Percentiles rank a stretch among this genome's conserved stretches.
These are phyloP conservation scores for Vachellia pachyceras DNA, from an alignment of 306 rosid genomes.

Conservation along the genomic window DNA sequence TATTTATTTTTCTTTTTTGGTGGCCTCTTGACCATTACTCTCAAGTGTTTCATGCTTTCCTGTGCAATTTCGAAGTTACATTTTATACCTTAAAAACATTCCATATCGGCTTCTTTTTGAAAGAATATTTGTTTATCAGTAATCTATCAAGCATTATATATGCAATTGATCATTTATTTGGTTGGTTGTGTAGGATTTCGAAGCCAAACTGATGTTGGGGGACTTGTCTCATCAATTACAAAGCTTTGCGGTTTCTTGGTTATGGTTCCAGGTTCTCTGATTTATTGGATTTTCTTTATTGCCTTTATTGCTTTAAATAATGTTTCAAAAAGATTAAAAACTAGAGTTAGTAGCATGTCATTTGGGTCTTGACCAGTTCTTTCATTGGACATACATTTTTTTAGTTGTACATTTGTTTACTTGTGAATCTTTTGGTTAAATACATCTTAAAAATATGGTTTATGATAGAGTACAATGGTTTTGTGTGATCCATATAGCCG, in stretches of 20 bases:
- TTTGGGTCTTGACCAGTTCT: neutral
- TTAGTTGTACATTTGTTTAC: no score
- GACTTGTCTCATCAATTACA: slow-evolving; percentile 69
- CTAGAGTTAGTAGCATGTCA: neutral
- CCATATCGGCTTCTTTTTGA: slow-evolving; percentile 28
- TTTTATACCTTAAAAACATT: slow-evolving; percentile 5
- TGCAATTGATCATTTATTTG: slow-evolving; percentile 37
- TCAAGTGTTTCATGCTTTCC: neutral
- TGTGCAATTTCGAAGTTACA: slow-evolving; percentile 19
- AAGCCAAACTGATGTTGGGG: slow-evolving; percentile 63
- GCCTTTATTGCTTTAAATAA: neutral
- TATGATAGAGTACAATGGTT: no score
- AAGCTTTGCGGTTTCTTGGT: slow-evolving; percentile 84
- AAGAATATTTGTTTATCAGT: slow-evolving; percentile 9
- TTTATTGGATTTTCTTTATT: slow-evolving; percentile 33
- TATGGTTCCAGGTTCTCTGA: slow-evolving; percentile 79
- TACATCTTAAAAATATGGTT: no score
- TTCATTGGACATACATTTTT: neutral
- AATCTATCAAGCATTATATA: slow-evolving; percentile 18
- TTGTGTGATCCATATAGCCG: no score
- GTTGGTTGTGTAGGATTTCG: slow-evolving; percentile 63
- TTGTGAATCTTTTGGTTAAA: no score
- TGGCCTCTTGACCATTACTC: slow-evolving; percentile 1
- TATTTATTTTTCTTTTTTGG: neutral
- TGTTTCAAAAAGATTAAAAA: neutral